Conservation (phyloP, 1,284 basidiomycete species). For the Moniliophthora roreri region DNA sequence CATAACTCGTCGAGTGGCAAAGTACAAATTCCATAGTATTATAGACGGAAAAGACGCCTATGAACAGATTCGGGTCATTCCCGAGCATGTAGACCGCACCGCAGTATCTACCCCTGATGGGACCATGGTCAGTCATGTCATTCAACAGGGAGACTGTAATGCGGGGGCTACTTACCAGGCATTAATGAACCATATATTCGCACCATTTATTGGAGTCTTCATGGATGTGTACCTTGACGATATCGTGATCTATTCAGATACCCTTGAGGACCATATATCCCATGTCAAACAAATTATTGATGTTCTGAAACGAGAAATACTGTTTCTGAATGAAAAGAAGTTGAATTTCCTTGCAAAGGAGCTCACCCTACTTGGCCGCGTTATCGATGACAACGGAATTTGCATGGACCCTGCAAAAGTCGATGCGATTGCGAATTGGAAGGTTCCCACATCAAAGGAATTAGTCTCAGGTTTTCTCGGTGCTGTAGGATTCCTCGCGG, state of each 20-base stretch:
- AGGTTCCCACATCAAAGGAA: conserved; percentile 17
- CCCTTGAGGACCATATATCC: conserved; percentile 24
- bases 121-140: conserved; percentile 28
- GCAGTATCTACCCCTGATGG: conserved; percentile 25
- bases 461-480: too few relatives aligned
- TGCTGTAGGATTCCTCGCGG: too few relatives aligned
- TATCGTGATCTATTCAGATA: conserved; percentile 23
- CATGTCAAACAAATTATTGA: conserved; percentile 23
- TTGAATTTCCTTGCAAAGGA: conserved; percentile 22
- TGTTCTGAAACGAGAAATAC: conserved; percentile 20
- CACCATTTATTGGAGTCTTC: conserved; percentile 23
- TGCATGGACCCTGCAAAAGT: conserved; percentile 30
- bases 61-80: conserved; percentile 27
- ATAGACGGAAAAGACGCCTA: conserved; percentile 31
- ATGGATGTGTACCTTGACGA: conserved; percentile 23
- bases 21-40: conserved; percentile 24
- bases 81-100: conserved; percentile 22
- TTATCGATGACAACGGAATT: conserved; percentile 26
- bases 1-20: conserved; percentile 30
- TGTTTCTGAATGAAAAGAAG: conserved; percentile 25
- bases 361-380: conserved; percentile 23
- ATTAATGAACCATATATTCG: conserved; percentile 30
- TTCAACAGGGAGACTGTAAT: conserved; percentile 32
- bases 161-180: conserved; percentile 22
- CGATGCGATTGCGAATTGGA: conserved; percentile 24